Evolutionary conservation across 495 filamentous ascomycete genomes (phyloP).

Genomic region (Pseudotulostoma volvatum): DNA sequence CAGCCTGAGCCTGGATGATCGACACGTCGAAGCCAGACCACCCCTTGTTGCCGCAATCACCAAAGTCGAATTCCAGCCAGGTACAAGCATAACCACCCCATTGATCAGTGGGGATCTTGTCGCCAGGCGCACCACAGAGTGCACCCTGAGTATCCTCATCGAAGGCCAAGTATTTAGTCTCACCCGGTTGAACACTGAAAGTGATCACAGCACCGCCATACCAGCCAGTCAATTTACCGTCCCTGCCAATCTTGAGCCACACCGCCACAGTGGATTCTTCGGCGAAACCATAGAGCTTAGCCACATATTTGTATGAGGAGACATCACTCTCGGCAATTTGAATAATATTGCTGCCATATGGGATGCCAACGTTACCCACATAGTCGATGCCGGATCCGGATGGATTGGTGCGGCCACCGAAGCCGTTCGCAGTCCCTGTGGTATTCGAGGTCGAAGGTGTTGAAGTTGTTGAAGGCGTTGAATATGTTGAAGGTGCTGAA

Average conservation of each 20-base stretch:
- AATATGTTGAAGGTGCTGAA: no score
- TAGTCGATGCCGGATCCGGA: conserved; percentile 19
- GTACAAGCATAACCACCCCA: conserved; percentile 23
- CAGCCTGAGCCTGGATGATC: conserved; percentile 22
- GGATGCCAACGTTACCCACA: conserved; percentile 30
- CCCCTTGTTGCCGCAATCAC: conserved; percentile 16
- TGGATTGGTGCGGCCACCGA: conserved; percentile 16
- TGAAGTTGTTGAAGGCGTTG: conserved; percentile 6
- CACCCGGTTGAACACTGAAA: conserved; percentile 23
- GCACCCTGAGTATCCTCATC: conserved; percentile 28
- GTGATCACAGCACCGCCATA: conserved; percentile 24
- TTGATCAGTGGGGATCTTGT: conserved; percentile 15
- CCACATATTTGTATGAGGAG: conserved; percentile 29
- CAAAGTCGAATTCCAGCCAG: conserved; percentile 32
- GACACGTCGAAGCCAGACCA: conserved; percentile 30
- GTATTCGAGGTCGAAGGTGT: conserved; percentile 4
- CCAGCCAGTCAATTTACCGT: conserved; percentile 23
- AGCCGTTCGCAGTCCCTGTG: conserved; percentile 9
- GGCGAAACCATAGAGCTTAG: conserved; percentile 26
- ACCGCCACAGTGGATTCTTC: conserved; percentile 23
- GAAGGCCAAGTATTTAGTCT: conserved; percentile 31
- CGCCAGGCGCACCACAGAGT: conserved; percentile 22
- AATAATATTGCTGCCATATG: conserved; percentile 40
- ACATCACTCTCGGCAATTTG: conserved; percentile 20
- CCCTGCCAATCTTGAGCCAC: conserved; percentile 37